Evolutionary conservation across 305 asterid species (phyloP).

Genomic region (Solanum hybrid): DNA sequence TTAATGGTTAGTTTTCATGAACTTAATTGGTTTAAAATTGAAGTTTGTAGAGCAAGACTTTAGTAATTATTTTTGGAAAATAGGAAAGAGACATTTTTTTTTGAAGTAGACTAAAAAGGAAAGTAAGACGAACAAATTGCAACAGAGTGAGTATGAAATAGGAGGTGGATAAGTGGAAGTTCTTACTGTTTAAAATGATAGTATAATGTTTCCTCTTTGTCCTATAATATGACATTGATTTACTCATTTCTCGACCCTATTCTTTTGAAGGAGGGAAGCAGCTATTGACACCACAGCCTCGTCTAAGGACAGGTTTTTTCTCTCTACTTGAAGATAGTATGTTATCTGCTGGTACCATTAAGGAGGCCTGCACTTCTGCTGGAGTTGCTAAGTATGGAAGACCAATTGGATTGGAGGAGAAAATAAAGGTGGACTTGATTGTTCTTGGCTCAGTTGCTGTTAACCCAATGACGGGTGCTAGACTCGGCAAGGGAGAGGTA

Average conservation of each 20-base stretch:
- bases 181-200: background rate
- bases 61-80: background rate
- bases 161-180: background rate
- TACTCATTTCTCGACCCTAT: background rate
- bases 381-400: slow-evolving; percentile 89
- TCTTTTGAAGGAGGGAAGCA: slow-evolving; percentile 50
- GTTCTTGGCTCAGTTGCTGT: slow-evolving; percentile 94
- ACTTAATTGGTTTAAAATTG: background rate
- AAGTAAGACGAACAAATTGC: background rate
- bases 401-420: slow-evolving; percentile 83
- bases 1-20: slow-evolving; percentile 42
- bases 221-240: background rate
- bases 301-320: slow-evolving; percentile 89
- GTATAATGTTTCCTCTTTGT: background rate
- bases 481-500: slow-evolving; percentile 99
- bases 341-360: slow-evolving; percentile 47
- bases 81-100: background rate
- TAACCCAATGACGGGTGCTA: slow-evolving; percentile 83
- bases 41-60: background rate
- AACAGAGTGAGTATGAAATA: background rate
- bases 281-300: slow-evolving; percentile 95
- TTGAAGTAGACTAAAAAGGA: background rate
- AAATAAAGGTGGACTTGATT: slow-evolving; percentile 79
- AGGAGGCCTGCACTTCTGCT: slow-evolving; percentile 84
- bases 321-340: slow-evolving; percentile 57